A percentile compares a stretch with the other conserved stretches of the same genome.
phyloP scores from a whole-genome alignment of 2,329 filamentous ascomycete species.

The Oidium heveae region DNA sequence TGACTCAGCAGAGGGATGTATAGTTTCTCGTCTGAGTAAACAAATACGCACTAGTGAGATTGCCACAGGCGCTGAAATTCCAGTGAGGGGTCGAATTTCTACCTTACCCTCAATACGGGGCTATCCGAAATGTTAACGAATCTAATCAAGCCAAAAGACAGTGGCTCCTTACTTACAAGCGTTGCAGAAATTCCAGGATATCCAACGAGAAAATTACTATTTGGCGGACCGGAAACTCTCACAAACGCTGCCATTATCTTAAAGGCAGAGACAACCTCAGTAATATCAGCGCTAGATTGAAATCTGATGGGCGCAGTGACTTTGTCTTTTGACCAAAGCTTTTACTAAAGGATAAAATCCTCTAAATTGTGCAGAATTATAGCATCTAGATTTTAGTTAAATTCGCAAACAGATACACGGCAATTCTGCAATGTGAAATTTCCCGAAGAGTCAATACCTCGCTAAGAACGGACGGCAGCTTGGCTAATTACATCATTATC shows the following conservation, averaged over 20 bases:
- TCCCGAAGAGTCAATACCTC: too few relatives aligned
- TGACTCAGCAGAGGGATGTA: slow-evolving; percentile 87
- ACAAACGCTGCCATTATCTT: slow-evolving; percentile 51
- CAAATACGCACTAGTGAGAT: slow-evolving; percentile 87
- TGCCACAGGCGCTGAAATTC: slow-evolving; percentile 68
- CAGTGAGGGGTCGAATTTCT: slow-evolving; percentile 70
- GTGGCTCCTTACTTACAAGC: slow-evolving; percentile 38
- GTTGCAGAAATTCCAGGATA: slow-evolving; percentile 97
- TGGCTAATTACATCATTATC: too few relatives aligned
- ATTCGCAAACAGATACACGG: too few relatives aligned
- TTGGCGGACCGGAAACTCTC: slow-evolving; percentile 88
- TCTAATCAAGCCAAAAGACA: slow-evolving; percentile 1
- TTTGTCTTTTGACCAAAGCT: too few relatives aligned
- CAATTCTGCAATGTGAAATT: too few relatives aligned
- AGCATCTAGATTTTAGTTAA: too few relatives aligned
- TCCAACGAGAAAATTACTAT: slow-evolving; percentile 87
- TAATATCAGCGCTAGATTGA: too few relatives aligned
- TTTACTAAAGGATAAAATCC: too few relatives aligned
- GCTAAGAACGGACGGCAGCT: too few relatives aligned
- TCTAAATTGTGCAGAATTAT: background rate
- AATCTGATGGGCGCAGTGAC: too few relatives aligned
- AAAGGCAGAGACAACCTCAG: slow-evolving; percentile 6
- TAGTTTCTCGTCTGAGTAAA: slow-evolving; percentile 79
- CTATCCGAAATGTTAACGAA: slow-evolving; percentile 20
- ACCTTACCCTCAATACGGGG: slow-evolving; percentile 95